Percentiles rank a stretch among this genome's conserved stretches.
These are phyloP conservation scores for Echria macrotheca DNA, from an alignment of 495 filamentous ascomycete genomes.

Conservation along the genomic window DNA sequence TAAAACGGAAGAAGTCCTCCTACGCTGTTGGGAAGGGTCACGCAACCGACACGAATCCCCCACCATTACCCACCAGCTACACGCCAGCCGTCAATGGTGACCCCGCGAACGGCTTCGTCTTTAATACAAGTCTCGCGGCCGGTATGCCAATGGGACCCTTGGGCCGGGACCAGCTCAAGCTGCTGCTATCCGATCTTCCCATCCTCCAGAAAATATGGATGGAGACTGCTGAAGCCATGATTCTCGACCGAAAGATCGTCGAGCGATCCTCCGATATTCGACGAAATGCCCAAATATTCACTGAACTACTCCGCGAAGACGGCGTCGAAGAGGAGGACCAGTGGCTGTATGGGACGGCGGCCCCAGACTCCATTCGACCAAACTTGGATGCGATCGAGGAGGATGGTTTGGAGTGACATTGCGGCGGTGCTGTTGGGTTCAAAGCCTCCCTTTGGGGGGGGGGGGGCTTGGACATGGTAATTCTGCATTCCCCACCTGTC, in stretches of 20 bases:
- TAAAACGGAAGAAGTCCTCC: constrained; percentile 47
- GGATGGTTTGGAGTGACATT: constrained; percentile 31
- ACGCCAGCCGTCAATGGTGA: constrained; percentile 13
- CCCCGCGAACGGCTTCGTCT: constrained; percentile 36
- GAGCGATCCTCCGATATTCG: constrained; percentile 47
- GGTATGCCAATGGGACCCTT: constrained; percentile 51
- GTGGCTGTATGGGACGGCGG: constrained; percentile 45
- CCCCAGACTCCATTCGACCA: constrained; percentile 39
- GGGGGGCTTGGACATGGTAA: no score
- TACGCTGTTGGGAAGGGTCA: constrained; percentile 21
- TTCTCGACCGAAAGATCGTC: constrained; percentile 49
- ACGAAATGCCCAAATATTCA: constrained; percentile 46
- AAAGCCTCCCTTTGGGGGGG: no score
- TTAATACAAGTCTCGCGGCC: constrained; percentile 45
- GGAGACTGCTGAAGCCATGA: constrained; percentile 49
- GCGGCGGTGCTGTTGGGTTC: background rate
- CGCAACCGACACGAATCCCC: constrained; percentile 7
- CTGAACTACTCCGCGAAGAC: constrained; percentile 50
- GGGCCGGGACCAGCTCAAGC: constrained; percentile 39
- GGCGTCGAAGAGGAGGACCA: constrained; percentile 46
- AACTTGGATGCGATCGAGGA: constrained; percentile 45
- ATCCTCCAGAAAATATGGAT: constrained; percentile 46
- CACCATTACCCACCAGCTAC: no score
- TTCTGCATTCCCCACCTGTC: no score
- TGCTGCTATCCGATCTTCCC: constrained; percentile 45